phyloP scores from a whole-genome alignment of 768 basidiomycete genomes.

The Pleurotus eryngii region DNA sequence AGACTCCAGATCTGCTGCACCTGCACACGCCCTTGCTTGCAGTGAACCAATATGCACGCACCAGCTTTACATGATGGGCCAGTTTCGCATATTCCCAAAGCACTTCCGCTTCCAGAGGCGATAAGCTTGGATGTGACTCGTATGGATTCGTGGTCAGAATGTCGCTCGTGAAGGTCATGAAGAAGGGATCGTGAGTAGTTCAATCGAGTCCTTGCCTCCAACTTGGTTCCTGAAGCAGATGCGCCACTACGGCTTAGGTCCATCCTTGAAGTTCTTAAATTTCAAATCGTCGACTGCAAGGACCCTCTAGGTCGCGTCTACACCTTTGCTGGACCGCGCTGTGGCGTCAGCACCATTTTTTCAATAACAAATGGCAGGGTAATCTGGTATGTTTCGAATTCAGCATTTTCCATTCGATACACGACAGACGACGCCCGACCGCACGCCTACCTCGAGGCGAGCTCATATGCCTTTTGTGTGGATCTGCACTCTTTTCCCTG shows the following conservation, averaged over 20 bases:
- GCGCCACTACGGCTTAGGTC: too few relatives aligned
- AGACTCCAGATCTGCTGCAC: background rate
- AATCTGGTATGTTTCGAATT: too few relatives aligned
- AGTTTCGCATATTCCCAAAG: conserved; percentile 94
- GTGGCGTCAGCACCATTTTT: background rate
- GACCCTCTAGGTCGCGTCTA: background rate
- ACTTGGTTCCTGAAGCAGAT: too few relatives aligned
- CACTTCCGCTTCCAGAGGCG: conserved; percentile 69
- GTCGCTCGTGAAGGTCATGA: conserved; percentile 26
- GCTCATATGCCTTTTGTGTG: too few relatives aligned
- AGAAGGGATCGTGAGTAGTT: conserved; percentile 4
- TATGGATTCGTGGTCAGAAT: conserved; percentile 69
- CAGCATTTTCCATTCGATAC: too few relatives aligned
- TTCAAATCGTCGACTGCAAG: background rate
- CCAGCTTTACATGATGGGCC: conserved; percentile 74
- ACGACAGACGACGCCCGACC: too few relatives aligned
- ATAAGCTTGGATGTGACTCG: conserved; percentile 62
- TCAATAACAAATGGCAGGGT: background rate
- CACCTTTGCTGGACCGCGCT: background rate
- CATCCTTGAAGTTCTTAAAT: too few relatives aligned
- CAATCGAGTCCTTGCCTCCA: too few relatives aligned
- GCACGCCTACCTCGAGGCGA: too few relatives aligned
- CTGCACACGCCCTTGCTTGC: too few relatives aligned
- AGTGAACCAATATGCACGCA: conserved; percentile 29
- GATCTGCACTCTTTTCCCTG: too few relatives aligned